Evolutionary conservation across 768 basidiomycete species (phyloP), one percentile per base, ranked within the genome.

Genomic region (Rhodosporidiobolus sp.): DNA sequence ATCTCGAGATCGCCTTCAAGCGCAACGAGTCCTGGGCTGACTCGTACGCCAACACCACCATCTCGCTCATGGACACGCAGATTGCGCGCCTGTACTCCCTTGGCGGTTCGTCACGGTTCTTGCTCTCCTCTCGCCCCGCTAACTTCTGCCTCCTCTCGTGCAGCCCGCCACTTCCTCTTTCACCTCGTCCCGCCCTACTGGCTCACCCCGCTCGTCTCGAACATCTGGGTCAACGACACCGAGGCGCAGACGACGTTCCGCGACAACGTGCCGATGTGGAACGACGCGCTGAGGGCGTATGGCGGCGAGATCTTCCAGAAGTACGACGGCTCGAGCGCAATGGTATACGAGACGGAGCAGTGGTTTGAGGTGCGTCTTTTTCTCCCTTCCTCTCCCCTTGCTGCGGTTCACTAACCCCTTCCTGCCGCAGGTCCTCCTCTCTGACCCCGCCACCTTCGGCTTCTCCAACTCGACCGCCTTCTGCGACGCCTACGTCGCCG

Each of bases 141-240:
- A 12, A 59, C 43, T 30, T n/a, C 24, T 19, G n/a, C 56, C 19
- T 34, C 4, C 32, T 8, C 28, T 30, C 12, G 2, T 35, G 24
- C 57, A 61, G 60, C 60, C 28, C 60, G 60, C 34, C 60, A 61
- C 11, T 61, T 61, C 46, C 60, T 61, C 60, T 30, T 61, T 46
- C 60, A 61, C 46, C 46, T 48, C 45, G 30, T 61, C 48, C 60
- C 60, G 9, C 46, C 60, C 32, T 48, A 24, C 30, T 34, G 24
- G 30, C 45, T 22, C 46, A 19, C 60, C 20, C 60, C 60, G 16
- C 46, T 48, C 30, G n/a, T 30, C 58, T 43, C 34, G 6, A 11
- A 28, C 10, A 45, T 11, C n/a, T 38, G 24, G 11, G 17, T 46
- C 28, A 22, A 48, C 46, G 60, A 48, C 60, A 4, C n/a, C 6